A percentile compares a stretch with the other conserved stretches of the same genome.
These are phyloP conservation scores for Botrytis paeoniae DNA, from an alignment of 2,329 filamentous ascomycete species.

Conservation along the genomic window DNA sequence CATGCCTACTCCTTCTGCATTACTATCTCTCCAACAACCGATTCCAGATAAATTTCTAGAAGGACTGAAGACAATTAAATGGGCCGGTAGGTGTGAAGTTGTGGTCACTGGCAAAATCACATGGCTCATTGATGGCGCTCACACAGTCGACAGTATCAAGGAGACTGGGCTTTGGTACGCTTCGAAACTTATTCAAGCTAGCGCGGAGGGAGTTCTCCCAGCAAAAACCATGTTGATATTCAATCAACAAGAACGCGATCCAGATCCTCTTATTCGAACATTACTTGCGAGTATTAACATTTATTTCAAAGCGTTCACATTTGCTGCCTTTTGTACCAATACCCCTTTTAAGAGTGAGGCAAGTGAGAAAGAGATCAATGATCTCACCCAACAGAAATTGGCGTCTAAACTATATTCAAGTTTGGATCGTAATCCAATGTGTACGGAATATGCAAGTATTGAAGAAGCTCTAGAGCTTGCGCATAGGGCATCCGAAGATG, in stretches of 20 bases:
- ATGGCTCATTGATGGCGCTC: conserved; percentile 94
- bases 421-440: conserved; percentile 47
- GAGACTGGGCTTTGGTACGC: conserved; percentile 80
- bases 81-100: conserved; percentile 74
- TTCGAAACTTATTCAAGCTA: conserved; percentile 36
- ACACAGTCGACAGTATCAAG: conserved; percentile 85
- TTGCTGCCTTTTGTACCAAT: conserved; percentile 81
- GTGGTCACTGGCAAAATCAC: conserved; percentile 55
- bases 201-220: conserved; percentile 7
- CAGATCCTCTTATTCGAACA: conserved; percentile 49
- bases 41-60: conserved; percentile 63
- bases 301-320: conserved; percentile 55
- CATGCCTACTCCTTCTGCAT: not conserved
- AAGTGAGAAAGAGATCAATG: conserved; percentile 41
- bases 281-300: not conserved
- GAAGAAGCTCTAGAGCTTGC: conserved; percentile 59
- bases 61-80: conserved; percentile 70
- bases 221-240: conserved; percentile 64
- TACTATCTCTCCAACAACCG: not conserved
- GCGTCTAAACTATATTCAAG: conserved; percentile 60
- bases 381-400: conserved; percentile 63
- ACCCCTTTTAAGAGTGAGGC: conserved; percentile 49
- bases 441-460: conserved; percentile 62
- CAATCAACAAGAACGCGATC: conserved; percentile 88
- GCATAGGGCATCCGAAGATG: conserved; percentile 41